Percentiles rank a stretch among this genome's conserved stretches.
Conservation (phyloP, 106 monocot genomes). For the Platanthera guangdongensis region DNA sequence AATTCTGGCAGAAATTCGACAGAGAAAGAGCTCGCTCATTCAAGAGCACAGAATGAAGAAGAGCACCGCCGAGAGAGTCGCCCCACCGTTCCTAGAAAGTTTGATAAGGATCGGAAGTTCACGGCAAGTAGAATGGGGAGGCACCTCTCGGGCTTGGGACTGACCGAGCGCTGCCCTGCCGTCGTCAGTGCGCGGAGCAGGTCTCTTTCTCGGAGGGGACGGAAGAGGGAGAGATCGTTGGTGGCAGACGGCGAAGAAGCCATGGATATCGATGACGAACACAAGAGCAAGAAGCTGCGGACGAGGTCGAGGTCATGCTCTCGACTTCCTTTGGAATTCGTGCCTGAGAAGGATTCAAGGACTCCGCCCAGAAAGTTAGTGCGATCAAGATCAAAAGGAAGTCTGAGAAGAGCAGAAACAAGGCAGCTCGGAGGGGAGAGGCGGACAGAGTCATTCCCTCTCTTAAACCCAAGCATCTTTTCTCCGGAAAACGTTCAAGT, state of each 20-base stretch:
- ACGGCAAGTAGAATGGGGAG: constrained; percentile 85
- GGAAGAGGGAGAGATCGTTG: constrained; percentile 60
- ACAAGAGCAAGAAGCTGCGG: constrained; percentile 56
- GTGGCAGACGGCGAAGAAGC: constrained; percentile 27
- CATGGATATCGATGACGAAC: constrained; percentile 58
- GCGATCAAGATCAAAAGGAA: constrained; percentile 67
- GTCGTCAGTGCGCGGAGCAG: constrained; percentile 52
- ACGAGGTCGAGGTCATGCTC: constrained; percentile 40
- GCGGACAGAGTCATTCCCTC: constrained; percentile 85
- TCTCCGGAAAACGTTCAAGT: constrained; percentile 74
- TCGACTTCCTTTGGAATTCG: constrained; percentile 56
- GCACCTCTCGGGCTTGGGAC: constrained; percentile 60
- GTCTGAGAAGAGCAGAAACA: constrained; percentile 59
- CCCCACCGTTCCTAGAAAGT: constrained; percentile 76
- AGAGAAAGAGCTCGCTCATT: constrained; percentile 79
- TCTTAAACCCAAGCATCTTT: constrained; percentile 91
- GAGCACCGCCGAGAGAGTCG: constrained; percentile 92
- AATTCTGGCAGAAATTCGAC: constrained; percentile 62
- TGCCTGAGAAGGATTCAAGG: constrained; percentile 91
- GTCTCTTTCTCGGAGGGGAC: constrained; percentile 41
- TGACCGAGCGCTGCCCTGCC: constrained; percentile 68
- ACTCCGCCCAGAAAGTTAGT: constrained; percentile 67
- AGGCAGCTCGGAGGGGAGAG: constrained; percentile 79
- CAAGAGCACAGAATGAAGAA: constrained; percentile 86
- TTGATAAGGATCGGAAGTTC: constrained; percentile 74